Evolutionary conservation across 2,329 filamentous ascomycete genomes (phyloP), one percentile per base, ranked within the genome.

Genomic region (Rhytidhysteron rufulum): DNA sequence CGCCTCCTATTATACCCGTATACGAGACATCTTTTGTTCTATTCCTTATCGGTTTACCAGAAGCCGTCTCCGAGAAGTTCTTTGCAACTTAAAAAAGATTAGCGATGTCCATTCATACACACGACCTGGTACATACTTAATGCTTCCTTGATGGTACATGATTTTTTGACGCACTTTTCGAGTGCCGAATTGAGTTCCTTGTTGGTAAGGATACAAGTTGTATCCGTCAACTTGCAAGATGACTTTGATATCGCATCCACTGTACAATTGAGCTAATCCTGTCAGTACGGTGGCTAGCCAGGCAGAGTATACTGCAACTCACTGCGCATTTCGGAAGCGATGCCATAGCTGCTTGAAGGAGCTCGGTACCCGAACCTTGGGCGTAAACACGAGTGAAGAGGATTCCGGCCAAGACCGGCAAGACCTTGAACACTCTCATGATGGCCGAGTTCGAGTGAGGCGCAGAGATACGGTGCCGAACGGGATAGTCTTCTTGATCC

Each of bases 31-130:
- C 24, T 1, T 55, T 55, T 2, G 59, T 66, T 31, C 62, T 54
- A 45, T 69, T 55, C 4, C 65, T 59, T 4, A 66, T 39, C 4
- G 66, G 61, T 3, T 53, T 55, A 5, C 57, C 56, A 30, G 63
- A 69, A 8, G 57, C 53, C 8, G 53, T 58, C 25, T 53, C 41
- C 0, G 68, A 63, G 35, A 66, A 60, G 44, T 68, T 69, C 48
- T 70, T 67, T 10, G 65, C 63, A n/a, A 58, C 64, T 63, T 33
- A 11, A 21, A 3, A 29, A 15, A 53, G 24, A 16, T 52, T 33
- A 53, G 48, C n/a, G n/a, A n/a, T n/a, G n/a, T n/a, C n/a, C n/a
- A n/a, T n/a, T n/a, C n/a, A n/a, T n/a, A n/a, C n/a, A n/a, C n/a
- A n/a, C n/a, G n/a, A n/a, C n/a, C n/a, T n/a, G n/a, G n/a, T n/a